phyloP scores from a whole-genome alignment of 495 filamentous ascomycete genomes.

The Penicillium bovifimosum region DNA sequence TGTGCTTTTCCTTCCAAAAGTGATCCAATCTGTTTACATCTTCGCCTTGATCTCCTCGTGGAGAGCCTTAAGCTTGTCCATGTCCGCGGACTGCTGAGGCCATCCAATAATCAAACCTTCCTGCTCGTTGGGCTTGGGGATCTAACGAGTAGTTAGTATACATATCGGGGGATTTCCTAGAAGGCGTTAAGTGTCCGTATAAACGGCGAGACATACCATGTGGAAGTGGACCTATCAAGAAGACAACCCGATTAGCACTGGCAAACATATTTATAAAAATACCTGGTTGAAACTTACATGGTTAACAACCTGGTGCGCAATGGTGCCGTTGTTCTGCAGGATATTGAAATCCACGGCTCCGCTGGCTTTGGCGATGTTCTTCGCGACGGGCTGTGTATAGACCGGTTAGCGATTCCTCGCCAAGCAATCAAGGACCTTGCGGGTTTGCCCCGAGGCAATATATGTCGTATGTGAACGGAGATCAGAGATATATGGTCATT shows the following conservation, averaged over 20 bases:
- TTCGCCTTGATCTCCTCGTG: constrained; percentile 80
- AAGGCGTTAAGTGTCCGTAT: neutral
- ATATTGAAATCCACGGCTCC: constrained; percentile 84
- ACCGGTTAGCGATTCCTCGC: constrained; percentile 6
- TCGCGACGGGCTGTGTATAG: constrained; percentile 64
- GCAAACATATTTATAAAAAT: neutral
- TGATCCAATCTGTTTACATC: constrained; percentile 53
- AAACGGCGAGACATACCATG: constrained; percentile 54
- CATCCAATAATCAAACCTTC: constrained; percentile 79
- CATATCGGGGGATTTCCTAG: neutral
- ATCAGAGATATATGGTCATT: neutral
- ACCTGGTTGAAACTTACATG: constrained; percentile 58
- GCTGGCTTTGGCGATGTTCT: constrained; percentile 74
- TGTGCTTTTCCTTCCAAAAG: neutral
- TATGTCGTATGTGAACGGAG: neutral
- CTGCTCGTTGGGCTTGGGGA: constrained; percentile 84
- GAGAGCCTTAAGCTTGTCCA: constrained; percentile 76
- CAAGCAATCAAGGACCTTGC: constrained; percentile 16
- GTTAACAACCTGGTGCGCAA: constrained; percentile 91
- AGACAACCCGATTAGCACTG: neutral
- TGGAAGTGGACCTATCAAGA: constrained; percentile 76
- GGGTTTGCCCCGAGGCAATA: neutral
- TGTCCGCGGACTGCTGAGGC: constrained; percentile 71
- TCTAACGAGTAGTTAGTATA: constrained; percentile 46
- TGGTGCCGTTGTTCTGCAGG: constrained; percentile 89